Evolutionary conservation across 371 early-diverging fungal genomes (phyloP).

Genomic region (Mucor piriformis): DNA sequence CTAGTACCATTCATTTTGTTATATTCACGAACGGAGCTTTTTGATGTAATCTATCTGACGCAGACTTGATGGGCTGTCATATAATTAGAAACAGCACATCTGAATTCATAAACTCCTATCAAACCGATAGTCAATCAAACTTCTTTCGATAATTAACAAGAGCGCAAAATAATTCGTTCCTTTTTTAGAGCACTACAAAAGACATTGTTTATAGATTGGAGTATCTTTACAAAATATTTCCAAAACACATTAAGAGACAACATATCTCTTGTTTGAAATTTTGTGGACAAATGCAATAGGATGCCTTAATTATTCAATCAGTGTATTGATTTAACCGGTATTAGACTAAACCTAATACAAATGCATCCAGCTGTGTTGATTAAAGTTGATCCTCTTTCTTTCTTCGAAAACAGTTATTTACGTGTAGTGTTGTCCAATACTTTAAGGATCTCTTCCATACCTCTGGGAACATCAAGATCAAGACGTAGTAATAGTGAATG

Average conservation of each 20-base stretch:
- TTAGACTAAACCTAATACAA: constrained; percentile 14
- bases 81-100: too few species aligned
- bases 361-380: constrained; percentile 17
- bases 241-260: constrained; percentile 16
- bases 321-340: constrained; percentile 15
- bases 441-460: constrained; percentile 17
- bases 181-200: constrained; percentile 16
- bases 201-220: constrained; percentile 14
- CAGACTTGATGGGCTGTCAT: too few species aligned
- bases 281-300: constrained; percentile 15
- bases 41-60: too few species aligned
- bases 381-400: constrained; percentile 18
- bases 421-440: constrained; percentile 17
- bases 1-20: too few species aligned
- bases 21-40: too few species aligned
- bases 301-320: constrained; percentile 16
- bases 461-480: constrained; percentile 18
- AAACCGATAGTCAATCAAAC: too few species aligned
- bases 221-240: constrained; percentile 18
- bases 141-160: too few species aligned
- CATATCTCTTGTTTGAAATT: constrained; percentile 18
- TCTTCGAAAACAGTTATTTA: constrained; percentile 16
- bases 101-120: too few species aligned
- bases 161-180: constrained; percentile 16
- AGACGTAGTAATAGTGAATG: constrained; percentile 19